Base-by-base conservation (phyloP, 257 asterid genomes). In the Ehretia macrophylla region DNA sequence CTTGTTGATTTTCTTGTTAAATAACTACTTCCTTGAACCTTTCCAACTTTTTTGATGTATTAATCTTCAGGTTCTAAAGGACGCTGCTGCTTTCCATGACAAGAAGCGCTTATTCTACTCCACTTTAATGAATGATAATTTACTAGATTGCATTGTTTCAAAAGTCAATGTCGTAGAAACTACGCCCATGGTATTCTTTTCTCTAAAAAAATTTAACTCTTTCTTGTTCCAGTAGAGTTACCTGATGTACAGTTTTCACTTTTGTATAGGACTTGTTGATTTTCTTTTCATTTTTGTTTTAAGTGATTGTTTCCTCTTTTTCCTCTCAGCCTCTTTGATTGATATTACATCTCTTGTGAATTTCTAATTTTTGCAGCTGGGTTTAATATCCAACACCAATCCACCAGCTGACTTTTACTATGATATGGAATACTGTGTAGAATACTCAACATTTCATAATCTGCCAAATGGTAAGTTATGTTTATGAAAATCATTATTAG, bases 361-460 rank as follows among this genome's bases (percentile, higher is more conserved):
- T 51, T 56, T 62, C 56, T 60, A 32, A 22, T 42, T 57, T 51
- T 60, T 72, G 69, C 81, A 90, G 97, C 64, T 51, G 45, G 72
- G 69, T 68, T 63, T 68, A 50, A 72, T 77, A 48, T 40, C 72
- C 9, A 66, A 62, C 45, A 55, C 68, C 27, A 51, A 70, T 40
- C 71, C 70, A 42, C 77, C 77, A 38, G 81, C 84, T 70, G 81
- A 85, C 58, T 83, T 76, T 73, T 85, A 87, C 68, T 91, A 81
- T 52, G 96, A 87, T 49, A 91, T 83, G 96, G 95, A 91, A 82
- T 91, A 91, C 64, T 78, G 84, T 56, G 76, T 91, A 14, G 92
- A 91, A 19, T 91, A 91, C 73, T 83, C 98, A 37, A 81, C 96
- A 38, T 91, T 91, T 58, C 88, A 81, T 22, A 77, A 68, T 46